Evolutionary conservation across 2,329 filamentous ascomycete genomes (phyloP).

Genomic region (Albifimbria verrucaria): DNA sequence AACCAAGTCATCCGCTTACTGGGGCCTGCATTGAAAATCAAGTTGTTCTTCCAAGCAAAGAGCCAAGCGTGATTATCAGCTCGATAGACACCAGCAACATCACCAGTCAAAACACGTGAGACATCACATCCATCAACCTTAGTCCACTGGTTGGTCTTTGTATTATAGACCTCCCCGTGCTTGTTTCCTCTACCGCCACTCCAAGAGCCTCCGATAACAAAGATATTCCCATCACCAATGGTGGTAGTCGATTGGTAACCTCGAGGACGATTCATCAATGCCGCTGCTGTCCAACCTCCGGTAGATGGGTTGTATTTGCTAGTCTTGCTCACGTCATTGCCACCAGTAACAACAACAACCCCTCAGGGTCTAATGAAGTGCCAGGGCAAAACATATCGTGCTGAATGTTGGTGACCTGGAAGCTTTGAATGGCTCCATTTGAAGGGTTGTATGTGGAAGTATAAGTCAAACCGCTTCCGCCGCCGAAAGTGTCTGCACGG

Average conservation of each 20-base stretch:
- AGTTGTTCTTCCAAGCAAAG: conserved; percentile 38
- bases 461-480: neutral
- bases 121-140: conserved; percentile 30
- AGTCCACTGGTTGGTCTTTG: conserved; percentile 40
- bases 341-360: conserved; percentile 52
- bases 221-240: conserved; percentile 47
- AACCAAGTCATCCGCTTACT: conserved; percentile 55
- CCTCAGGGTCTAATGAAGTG: conserved; percentile 46
- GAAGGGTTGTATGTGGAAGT: neutral
- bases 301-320: conserved; percentile 40
- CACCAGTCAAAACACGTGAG: conserved; percentile 45
- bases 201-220: conserved; percentile 53
- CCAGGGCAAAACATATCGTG: conserved; percentile 59
- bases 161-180: conserved; percentile 50
- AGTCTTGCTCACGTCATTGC: conserved; percentile 43
- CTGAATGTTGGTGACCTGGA: conserved; percentile 33
- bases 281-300: conserved; percentile 31
- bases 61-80: conserved; percentile 25
- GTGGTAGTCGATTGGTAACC: conserved; percentile 49
- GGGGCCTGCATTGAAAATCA: conserved; percentile 52
- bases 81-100: conserved; percentile 44
- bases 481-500: neutral
- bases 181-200: conserved; percentile 45
- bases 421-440: neutral
- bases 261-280: conserved; percentile 39